Evolutionary conservation across 2,329 filamentous ascomycete genomes (phyloP).

Genomic region (Ophiocordyceps unilateralis): DNA sequence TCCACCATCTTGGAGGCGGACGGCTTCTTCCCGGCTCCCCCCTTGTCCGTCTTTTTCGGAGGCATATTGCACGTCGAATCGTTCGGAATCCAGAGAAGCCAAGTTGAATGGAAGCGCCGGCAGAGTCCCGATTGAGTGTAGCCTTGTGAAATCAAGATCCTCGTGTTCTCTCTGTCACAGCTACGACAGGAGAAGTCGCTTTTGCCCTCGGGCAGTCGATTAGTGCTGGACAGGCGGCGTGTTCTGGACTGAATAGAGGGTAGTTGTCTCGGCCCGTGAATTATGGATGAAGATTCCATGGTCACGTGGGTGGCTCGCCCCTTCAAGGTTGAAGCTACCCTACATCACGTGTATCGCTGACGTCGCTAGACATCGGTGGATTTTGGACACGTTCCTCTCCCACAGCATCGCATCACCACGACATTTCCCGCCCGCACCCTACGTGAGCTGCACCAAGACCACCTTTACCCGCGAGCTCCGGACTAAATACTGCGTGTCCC

Average conservation of each 20-base stretch:
- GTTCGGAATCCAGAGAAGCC: background rate
- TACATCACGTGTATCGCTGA: background rate
- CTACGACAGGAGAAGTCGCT: background rate
- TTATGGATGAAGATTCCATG: constrained; percentile 10
- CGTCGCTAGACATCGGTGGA: background rate
- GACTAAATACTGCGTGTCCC: background rate
- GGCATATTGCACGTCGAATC: constrained; percentile 42
- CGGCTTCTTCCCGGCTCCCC: constrained; percentile 35
- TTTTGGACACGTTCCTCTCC: background rate
- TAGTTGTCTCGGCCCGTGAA: background rate
- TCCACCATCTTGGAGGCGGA: constrained; percentile 50
- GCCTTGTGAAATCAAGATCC: background rate
- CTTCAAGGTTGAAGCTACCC: background rate
- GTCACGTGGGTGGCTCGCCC: constrained; percentile 9
- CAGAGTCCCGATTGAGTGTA: background rate
- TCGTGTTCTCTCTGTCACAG: background rate
- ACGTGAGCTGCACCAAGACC: background rate
- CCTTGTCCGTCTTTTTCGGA: constrained; percentile 47
- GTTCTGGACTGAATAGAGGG: background rate
- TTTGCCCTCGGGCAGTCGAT: background rate
- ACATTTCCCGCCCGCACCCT: background rate
- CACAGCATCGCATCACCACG: background rate
- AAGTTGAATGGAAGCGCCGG: background rate
- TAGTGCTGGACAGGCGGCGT: background rate
- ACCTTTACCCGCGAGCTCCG: background rate